Base-by-base conservation (phyloP, 2,329 filamentous ascomycete genomes). In the Camptophora hylomeconis region DNA sequence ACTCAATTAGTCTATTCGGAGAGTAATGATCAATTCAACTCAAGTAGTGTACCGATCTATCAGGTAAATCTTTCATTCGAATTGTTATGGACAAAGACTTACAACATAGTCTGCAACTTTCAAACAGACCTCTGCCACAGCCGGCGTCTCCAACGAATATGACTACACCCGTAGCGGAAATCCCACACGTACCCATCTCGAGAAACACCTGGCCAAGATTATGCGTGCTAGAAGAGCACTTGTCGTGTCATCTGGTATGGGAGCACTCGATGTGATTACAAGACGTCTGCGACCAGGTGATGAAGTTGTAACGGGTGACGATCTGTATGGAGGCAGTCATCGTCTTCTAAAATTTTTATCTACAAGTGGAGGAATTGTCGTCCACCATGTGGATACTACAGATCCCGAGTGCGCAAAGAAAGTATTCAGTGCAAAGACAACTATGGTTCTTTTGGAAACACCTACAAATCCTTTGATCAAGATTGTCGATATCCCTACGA, bases 161-260 rank as follows among this genome's bases (percentile, higher is more conserved):
- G 89, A 98, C 63, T 98, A 98, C 63, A 95, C 89, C 36, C 81
- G 92, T 37, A 95, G 86, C 19, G 89, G 89, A 32, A 98, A 98
- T 54, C 89, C 89, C 11, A 98, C 89, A 34, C 74, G 89, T 41
- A 92, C 87, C 18, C 89, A 98, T 50, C 72, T 98, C 39, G 89
- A 98, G 63, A 75, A 87, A 35, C 89, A 98, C 57, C 66, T 98
- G 46, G 89, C 92, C 49, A 98, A 98, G 70, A 92, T 98, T 53
- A 98, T 98, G 92, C 86, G 82, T 45, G 89, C 89, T 24, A 75
- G 75, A 47, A 80, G 92, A 32, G 82, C 83, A 7, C 71, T 98
- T 28, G 87, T 92, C 26, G 87, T 95, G 24, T 84, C 86, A 30
- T 95, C 87, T 1, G 89, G 89, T 33, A 98, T 98, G 89, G 89